Evolutionary conservation across 2,329 filamentous ascomycete genomes (phyloP).

Genomic region (Myrmaecium sp.): DNA sequence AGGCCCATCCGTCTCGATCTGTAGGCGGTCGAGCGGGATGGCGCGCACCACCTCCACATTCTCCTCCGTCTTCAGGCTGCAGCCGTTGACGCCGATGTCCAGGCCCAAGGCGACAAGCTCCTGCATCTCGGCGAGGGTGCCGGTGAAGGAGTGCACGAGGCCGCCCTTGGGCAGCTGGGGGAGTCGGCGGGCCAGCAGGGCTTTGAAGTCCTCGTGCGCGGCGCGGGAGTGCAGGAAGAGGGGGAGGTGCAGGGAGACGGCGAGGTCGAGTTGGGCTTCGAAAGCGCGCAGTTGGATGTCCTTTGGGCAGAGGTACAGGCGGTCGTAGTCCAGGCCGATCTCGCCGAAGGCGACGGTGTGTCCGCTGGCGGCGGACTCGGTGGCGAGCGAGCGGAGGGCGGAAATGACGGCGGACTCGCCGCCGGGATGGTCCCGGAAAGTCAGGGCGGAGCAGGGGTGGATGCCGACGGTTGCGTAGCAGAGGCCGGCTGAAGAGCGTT

Average conservation of each 20-base stretch:
- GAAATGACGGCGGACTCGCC: conserved; percentile 33
- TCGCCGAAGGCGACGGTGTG: conserved; percentile 76
- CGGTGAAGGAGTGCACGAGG: conserved; percentile 91
- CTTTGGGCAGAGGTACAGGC: conserved; percentile 65
- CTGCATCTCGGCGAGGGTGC: conserved; percentile 68
- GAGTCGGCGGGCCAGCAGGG: conserved; percentile 46
- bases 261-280: conserved; percentile 62
- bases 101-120: conserved; percentile 65
- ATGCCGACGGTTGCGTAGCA: conserved; percentile 88
- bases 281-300: conserved; percentile 75
- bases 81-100: conserved; percentile 91
- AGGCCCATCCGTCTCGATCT: conserved; percentile 93
- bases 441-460: conserved; percentile 73
- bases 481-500: conserved; percentile 43
- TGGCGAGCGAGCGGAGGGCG: conserved; percentile 47
- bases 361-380: conserved; percentile 29
- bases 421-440: conserved; percentile 46
- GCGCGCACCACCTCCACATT: conserved; percentile 73
- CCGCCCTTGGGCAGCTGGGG: conserved; percentile 55
- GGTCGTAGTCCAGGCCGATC: conserved; percentile 91
- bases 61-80: conserved; percentile 84
- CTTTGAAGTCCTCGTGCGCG: conserved; percentile 69
- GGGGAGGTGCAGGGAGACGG: conserved; percentile 59
- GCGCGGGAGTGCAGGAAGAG: conserved; percentile 87
- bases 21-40: conserved; percentile 62